Conservation (phyloP, 2,329 filamentous ascomycete species). For the Aspergillus terreus region DNA sequence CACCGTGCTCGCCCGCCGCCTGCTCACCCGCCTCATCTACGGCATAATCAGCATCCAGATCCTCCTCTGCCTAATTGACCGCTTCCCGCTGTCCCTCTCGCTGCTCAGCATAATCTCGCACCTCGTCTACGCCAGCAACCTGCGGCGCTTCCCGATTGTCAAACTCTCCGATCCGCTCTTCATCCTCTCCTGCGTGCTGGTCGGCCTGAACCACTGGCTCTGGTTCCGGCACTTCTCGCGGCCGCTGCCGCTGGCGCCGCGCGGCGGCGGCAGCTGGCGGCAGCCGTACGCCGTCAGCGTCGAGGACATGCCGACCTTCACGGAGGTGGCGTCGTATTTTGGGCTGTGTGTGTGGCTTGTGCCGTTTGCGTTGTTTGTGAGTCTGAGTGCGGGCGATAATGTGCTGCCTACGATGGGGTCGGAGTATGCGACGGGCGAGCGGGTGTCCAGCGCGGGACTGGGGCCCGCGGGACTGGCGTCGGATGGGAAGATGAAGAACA, state of each 20-base stretch:
- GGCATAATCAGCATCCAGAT: slow-evolving; percentile 69
- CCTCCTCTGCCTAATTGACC: slow-evolving; percentile 73
- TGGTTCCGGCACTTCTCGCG: slow-evolving; percentile 95
- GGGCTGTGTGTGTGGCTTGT: slow-evolving; percentile 96
- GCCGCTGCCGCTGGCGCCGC: slow-evolving; percentile 38
- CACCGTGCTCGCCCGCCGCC: slow-evolving; percentile 82
- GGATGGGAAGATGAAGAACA: slow-evolving; percentile 47
- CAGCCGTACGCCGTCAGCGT: slow-evolving; percentile 42
- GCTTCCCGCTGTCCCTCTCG: slow-evolving; percentile 75
- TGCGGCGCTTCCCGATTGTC: slow-evolving; percentile 71
- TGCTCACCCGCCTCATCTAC: slow-evolving; percentile 85
- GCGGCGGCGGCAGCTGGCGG: slow-evolving; percentile 29
- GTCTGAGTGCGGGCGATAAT: slow-evolving; percentile 88
- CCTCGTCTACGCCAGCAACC: slow-evolving; percentile 81
- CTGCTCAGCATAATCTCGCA: slow-evolving; percentile 75
- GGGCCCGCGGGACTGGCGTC: slow-evolving; percentile 21
- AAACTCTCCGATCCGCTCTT: slow-evolving; percentile 86
- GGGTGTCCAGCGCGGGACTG: slow-evolving; percentile 20
- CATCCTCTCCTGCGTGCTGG: slow-evolving; percentile 75
- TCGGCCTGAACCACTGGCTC: slow-evolving; percentile 85
- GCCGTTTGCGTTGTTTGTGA: slow-evolving; percentile 92
- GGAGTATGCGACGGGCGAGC: slow-evolving; percentile 61
- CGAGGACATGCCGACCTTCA: slow-evolving; percentile 69
- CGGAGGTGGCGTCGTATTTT: slow-evolving; percentile 93
- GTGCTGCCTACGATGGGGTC: slow-evolving; percentile 89